Evolutionary conservation across 106 monocot species (phyloP), one percentile per base, ranked within the genome.

Genomic region (Dioscorea dumetorum): DNA sequence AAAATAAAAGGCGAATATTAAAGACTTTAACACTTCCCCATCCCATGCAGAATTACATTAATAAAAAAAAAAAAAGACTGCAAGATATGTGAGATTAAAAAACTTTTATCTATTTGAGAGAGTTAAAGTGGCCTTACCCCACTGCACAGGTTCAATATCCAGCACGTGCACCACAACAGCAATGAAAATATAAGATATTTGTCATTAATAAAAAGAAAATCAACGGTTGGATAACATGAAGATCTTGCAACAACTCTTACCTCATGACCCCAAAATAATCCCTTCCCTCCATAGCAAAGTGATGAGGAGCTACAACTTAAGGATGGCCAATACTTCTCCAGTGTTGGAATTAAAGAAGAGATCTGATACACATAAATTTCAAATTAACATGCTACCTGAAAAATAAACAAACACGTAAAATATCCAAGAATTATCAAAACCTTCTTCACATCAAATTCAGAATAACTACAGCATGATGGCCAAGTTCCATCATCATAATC

Each of bases 251-350:
- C 24, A 41, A 54, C 24, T 66, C 53, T 31, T 71, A 99, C 97
- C 88, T 99, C 92, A 77, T 99, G 97, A n/a, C 76, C 97, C 97
- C 97, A 99, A 70, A 99, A 87, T 8, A 77, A 70, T 19, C 97
- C 97, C 64, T 83, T 99, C 61, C 89, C 82, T 70, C 92, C 87
- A 65, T 81, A 79, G 67, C 97, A 99, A 74, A 69, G 67, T 22
- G 78, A 82, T 20, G 92, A 33, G 62, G 84, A 79, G 48, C 88
- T 69, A 63, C 97, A 99, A 66, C 87, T 90, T 31, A 92, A 76
- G 33, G 89, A 79, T 72, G 97, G 92, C 97, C 97, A 99, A 64
- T 99, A 87, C 54, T 89, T 86, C 48, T 84, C 62, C 64, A 99
- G 79, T 35, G 50, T 58, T 35, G 82, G 86, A 31, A 90, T 67